Percentiles rank a stretch among this genome's conserved stretches.
Evolutionary conservation across 352 stramenopile genomes (phyloP).

Genomic region (Globisporangium sylvaticum): DNA sequence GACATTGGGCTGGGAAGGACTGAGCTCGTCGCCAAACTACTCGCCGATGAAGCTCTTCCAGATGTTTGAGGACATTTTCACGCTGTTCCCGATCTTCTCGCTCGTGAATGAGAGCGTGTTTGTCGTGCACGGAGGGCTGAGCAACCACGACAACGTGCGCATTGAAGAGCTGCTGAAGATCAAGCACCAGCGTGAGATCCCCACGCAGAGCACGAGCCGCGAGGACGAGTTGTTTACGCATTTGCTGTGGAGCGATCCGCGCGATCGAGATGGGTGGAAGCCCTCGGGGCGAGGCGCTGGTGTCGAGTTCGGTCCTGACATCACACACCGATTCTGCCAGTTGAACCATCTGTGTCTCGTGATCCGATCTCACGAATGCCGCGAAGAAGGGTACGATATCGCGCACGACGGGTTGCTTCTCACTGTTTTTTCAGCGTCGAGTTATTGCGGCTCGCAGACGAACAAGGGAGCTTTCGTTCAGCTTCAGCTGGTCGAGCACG

Average conservation of each 20-base stretch:
- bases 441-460: constrained; percentile 89
- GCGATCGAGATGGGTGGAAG: constrained; percentile 53
- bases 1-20: constrained; percentile 46
- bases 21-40: constrained; percentile 66
- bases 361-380: constrained; percentile 93
- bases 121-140: constrained; percentile 92
- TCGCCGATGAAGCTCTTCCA: constrained; percentile 78
- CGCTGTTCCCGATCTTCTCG: constrained; percentile 84
- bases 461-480: constrained; percentile 87
- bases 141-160: constrained; percentile 81
- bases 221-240: constrained; percentile 90
- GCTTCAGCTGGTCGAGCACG: constrained; percentile 56
- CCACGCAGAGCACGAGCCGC: constrained; percentile 71
- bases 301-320: constrained; percentile 91
- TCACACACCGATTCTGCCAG: constrained; percentile 88
- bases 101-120: constrained; percentile 91
- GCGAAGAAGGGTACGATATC: constrained; percentile 88
- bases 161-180: constrained; percentile 85
- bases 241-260: constrained; percentile 90
- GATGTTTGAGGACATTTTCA: constrained; percentile 86
- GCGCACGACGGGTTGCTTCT: constrained; percentile 82
- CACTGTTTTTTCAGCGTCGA: constrained; percentile 91
- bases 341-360: constrained; percentile 86
- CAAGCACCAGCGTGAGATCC: constrained; percentile 84
- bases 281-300: constrained; percentile 81